Base-by-base conservation (phyloP, 2,329 filamentous ascomycete genomes). In the Zymoseptoria brevis region DNA sequence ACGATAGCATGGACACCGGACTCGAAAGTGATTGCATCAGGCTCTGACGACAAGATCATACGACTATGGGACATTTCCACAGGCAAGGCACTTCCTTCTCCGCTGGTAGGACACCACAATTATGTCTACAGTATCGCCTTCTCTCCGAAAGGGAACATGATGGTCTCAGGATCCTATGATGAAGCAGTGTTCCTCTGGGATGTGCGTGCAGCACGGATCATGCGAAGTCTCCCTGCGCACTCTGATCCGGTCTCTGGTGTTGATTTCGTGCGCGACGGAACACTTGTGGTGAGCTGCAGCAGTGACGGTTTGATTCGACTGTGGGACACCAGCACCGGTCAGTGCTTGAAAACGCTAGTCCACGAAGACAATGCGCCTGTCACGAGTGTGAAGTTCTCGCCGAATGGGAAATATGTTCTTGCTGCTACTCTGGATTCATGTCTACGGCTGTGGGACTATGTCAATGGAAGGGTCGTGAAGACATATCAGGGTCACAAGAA, bases 181-280 rank as follows among this genome's bases (percentile, higher is more conserved):
- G 94, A 99, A 77, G 94, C 94, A 4, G 90, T 99, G 0, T 96
- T 96, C 65, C 76, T 99, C 4, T 99, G 94, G 94, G 94, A 99
- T 73, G 89, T 97, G 13, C 83, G 94, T 13, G 90, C 90, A 0
- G 92, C 90, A 0, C 81, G 87, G 21, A 80, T 94, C 35, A 96
- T 99, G 91, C 84, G 91, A 57, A 92, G 88, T 62, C 76, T 99
- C 45, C 94, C 94, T 1, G 94, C 94, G 2, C 94, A 99, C 70
- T 96, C 90, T 26, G 94, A 99, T 72, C 94, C 94, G 0, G 93
- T 99, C 1, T 87, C 88, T 57, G 91, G 92, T 0, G 93, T 99
- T 8, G 93, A 96, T 72, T 96, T 99, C 69, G 90, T 92, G 60
- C 80, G 87, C 63, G 94, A 99, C 71, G 94, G 94, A 2, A 97